Conservation (phyloP, 2,329 filamentous ascomycete species). For the Mycosphaerelloides madeirae region DNA sequence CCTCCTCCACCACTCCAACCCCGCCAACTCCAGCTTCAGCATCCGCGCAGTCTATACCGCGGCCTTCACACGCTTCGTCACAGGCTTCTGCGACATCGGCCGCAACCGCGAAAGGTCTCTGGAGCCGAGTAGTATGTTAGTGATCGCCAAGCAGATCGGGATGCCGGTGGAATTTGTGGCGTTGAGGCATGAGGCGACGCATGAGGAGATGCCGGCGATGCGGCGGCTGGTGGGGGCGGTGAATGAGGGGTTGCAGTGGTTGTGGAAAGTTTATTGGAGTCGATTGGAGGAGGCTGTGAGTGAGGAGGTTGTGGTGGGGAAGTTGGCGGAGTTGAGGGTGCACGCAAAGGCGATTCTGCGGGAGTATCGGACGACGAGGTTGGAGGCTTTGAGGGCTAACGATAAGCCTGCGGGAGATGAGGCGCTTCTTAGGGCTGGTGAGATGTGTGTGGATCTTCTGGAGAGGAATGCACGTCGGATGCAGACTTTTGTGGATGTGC, state of each 20-base stretch:
- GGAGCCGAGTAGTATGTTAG: conserved; percentile 63
- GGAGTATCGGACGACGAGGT: conserved; percentile 21
- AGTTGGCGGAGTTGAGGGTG: conserved; percentile 33
- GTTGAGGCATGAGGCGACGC: conserved; percentile 81
- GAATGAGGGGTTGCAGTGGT: conserved; percentile 69
- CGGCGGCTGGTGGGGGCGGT: conserved; percentile 66
- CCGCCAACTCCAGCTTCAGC: conserved; percentile 51
- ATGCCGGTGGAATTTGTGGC: conserved; percentile 79
- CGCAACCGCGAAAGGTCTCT: conserved; percentile 58
- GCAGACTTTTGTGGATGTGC: conserved; percentile 21
- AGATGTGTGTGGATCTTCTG: conserved; percentile 13
- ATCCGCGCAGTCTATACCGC: conserved; percentile 66
- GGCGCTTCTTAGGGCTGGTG: background rate
- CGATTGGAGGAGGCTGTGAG: conserved; percentile 38
- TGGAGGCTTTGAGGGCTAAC: conserved; percentile 32
- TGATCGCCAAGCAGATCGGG: conserved; percentile 62
- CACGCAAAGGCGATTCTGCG: conserved; percentile 22
- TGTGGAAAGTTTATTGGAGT: conserved; percentile 85
- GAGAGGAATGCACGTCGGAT: conserved; percentile 9
- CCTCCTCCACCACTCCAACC: conserved; percentile 56
- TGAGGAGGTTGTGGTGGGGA: conserved; percentile 28
- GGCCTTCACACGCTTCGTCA: conserved; percentile 68
- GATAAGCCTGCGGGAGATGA: conserved; percentile 14
- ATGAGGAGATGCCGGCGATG: conserved; percentile 78
- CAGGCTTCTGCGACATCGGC: conserved; percentile 70